Evolutionary conservation across 177 flowering plant species (phyloP), one percentile per base, ranked within the genome.

Genomic region (Telopea speciosissima): DNA sequence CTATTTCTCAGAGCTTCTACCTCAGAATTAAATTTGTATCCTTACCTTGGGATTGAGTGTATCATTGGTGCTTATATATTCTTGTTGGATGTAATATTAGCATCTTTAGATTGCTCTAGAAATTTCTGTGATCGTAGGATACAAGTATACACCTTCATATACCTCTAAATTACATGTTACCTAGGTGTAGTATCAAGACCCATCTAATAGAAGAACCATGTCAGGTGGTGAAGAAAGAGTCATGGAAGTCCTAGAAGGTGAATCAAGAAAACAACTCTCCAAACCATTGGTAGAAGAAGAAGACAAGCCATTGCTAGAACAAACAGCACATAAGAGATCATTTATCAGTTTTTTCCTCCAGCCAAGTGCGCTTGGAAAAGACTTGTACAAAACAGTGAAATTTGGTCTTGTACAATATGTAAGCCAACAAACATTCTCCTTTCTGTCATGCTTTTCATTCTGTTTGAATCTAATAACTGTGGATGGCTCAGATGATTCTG

Each of bases 401-500:
- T 94, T 88, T 73, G 95, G 98, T 72, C 79, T 94, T 62, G 96
- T 92, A 26, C 97, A 92, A 70, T 94, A 94, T 81, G 97, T 94
- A 86, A 85, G 96, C 75, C 24, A 40, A 5, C 33, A 49, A 6
- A 10, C 44, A 0, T 58, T 61, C 28, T 17, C 28, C 31, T 49
- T 5, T 24, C 16, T 28, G 16, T 8, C 40, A 44, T 58, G 61
- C 31, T 68, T 28, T 68, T 59, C 56, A 59, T 45, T 58, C 24
- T 54, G 4, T 52, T 65, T 59, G 66, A 60, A 14, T 54, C 66
- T 79, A 74, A 77, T 65, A 23, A 65, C 44, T 67, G 66, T 68
- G 66, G 76, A 66, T 70, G 24, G 24, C 49, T 22, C 90, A 94
- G 97, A 94, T 92, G 97, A 92, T 92, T 79, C 79, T 92, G 81